A percentile compares a stretch with the other conserved stretches of the same genome.
Conservation (phyloP, 345 rosid genomes). For the Balakata baccata region DNA sequence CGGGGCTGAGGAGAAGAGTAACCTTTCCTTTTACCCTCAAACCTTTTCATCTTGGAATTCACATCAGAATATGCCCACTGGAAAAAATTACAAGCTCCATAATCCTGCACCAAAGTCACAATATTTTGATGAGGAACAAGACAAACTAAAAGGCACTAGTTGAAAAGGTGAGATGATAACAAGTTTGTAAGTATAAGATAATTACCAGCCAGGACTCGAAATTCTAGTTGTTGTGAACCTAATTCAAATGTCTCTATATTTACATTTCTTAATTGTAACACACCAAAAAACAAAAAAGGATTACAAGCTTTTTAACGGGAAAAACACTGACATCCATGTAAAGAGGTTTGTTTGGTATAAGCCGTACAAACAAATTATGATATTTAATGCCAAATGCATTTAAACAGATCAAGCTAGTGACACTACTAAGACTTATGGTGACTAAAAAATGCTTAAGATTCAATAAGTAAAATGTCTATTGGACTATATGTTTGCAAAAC, state of each 20-base stretch:
- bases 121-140: conserved; percentile 5
- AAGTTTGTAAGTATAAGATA: not conserved
- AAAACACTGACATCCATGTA: not conserved
- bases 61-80: conserved; percentile 26
- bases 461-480: not conserved
- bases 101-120: conserved; percentile 32
- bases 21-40: not conserved
- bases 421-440: not conserved
- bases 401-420: not conserved
- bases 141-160: not conserved
- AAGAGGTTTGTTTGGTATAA: not conserved
- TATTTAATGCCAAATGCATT: no score
- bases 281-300: not conserved
- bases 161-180: not conserved
- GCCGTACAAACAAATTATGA: not conserved
- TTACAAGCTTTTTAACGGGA: not conserved
- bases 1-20: conserved; percentile 2
- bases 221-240: not conserved
- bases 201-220: not conserved
- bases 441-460: not conserved
- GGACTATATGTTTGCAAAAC: not conserved
- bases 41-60: not conserved
- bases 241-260: not conserved
- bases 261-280: not conserved
- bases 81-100: conserved; percentile 45